Base-by-base conservation (phyloP, 305 asterid genomes). In the Stenogyne calaminthoides region DNA sequence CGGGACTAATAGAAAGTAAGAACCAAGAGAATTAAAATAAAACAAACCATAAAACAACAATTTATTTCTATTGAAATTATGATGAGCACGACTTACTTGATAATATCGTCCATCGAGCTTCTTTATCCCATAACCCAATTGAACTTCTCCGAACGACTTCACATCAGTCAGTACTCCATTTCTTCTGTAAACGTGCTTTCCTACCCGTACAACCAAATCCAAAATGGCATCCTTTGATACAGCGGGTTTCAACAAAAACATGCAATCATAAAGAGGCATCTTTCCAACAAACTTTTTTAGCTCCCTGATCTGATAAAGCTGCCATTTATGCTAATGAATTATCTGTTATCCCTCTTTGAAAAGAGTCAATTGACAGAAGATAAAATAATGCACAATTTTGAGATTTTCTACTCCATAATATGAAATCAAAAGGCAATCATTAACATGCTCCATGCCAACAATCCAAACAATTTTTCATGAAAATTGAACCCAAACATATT, bases 221-320 rank as follows among this genome's bases (percentile, higher is more conserved):
- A 87, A 12, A 58, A 81, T 5, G 25, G 80, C 80, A 80, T 77
- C 91, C 69, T 66, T 64, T 1, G 4, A 7, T 11, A 91, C 81
- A 56, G 62, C 79, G 52, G 97, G 92, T 79, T 93, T 93, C 83
- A 89, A 52, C 84, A 93, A 80, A 78, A 93, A 91, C 96, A 91
- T 81, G 73, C 97, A 93, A 68, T 93, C 98, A 76, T 93, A 91
- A 27, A 91, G 97, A 44, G 98, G 97, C 98, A 91, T 93, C 71
- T 70, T 83, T 66, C 27, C 7, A 25, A 61, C 78, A 37, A 78
- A 68, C 55, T 54, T 54, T 7, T 15, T 54, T 65, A 47, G 70
- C 36, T 36, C 15, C 78, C 64, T 65, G 47, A 67, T 52, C 74
- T 71, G 64, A 5, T 25, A 29, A 61, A 15, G 1, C 3, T 3